Conservation (phyloP, 2,329 filamentous ascomycete species). For the Colletotrichum sp. region DNA sequence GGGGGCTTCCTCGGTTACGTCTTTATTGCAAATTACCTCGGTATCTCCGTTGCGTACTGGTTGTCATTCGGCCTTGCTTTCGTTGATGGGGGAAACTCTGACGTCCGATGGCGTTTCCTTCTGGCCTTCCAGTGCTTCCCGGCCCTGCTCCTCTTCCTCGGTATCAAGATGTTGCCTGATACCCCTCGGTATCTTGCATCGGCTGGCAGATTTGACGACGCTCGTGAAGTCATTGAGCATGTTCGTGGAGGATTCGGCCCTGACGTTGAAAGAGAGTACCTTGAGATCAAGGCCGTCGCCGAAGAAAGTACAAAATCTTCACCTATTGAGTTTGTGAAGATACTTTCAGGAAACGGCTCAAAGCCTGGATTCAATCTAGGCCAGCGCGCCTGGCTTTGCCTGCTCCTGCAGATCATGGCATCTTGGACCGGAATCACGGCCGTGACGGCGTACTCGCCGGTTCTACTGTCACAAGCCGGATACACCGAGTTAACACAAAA, state of each 20-base stretch:
- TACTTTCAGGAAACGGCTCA: not conserved
- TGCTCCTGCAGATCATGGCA: not conserved
- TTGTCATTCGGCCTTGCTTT: not conserved
- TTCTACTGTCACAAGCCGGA: not conserved
- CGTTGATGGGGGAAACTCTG: not conserved
- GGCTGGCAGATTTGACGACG: not conserved
- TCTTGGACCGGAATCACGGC: not conserved
- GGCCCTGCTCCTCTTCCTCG: not conserved
- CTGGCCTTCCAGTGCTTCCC: not conserved
- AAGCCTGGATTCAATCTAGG: not conserved
- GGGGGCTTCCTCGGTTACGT: not conserved
- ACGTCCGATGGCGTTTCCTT: not conserved
- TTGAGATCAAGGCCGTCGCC: not conserved
- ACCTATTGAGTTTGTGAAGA: not conserved
- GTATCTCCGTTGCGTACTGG: not conserved
- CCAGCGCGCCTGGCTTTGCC: not conserved
- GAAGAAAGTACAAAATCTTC: not conserved
- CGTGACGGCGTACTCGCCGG: not conserved
- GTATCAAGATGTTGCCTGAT: not conserved
- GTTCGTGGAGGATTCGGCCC: not conserved
- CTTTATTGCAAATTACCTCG: not conserved
- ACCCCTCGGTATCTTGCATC: not conserved
- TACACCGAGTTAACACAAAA: slow-evolving; percentile 29
- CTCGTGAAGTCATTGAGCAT: not conserved
- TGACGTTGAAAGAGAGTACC: not conserved